Percentiles rank a stretch among this genome's conserved stretches.
Conservation (phyloP, 371 early-diverging fungal species). For the Catenaria anguillulae region DNA sequence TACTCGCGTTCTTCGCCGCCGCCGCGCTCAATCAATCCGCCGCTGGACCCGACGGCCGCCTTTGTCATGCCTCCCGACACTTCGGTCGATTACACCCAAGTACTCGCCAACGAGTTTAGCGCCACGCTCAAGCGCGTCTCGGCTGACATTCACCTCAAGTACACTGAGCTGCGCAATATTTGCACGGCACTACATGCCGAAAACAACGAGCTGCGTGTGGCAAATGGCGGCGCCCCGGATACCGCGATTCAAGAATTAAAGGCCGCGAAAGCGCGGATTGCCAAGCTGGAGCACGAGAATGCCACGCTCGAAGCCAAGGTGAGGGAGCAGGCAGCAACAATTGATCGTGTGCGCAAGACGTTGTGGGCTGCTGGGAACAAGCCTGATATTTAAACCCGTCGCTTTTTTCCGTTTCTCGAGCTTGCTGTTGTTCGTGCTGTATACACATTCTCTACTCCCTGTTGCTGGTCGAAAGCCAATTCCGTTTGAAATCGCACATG, state of each 20-base stretch:
- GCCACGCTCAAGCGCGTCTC: background rate
- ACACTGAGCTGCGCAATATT: background rate
- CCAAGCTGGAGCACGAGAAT: background rate
- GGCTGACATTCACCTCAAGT: slow-evolving; percentile 1
- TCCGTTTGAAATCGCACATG: too few relatives aligned
- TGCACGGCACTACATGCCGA: slow-evolving; percentile 3
- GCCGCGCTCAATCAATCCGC: background rate
- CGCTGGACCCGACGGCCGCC: background rate
- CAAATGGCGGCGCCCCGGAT: too few relatives aligned
- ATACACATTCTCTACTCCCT: too few relatives aligned
- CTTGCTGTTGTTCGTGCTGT: too few relatives aligned
- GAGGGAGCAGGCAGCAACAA: background rate
- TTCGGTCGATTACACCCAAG: background rate
- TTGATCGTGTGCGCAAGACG: background rate
- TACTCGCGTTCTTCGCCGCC: background rate
- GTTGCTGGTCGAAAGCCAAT: too few relatives aligned
- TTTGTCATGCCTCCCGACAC: background rate
- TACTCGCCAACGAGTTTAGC: slow-evolving; percentile 1
- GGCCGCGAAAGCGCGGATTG: background rate
- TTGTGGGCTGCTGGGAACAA: too few relatives aligned
- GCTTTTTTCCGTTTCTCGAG: too few relatives aligned
- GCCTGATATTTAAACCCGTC: too few relatives aligned
- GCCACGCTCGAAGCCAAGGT: background rate
- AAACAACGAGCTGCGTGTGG: background rate
- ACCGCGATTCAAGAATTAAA: background rate